A percentile compares a stretch with the other conserved stretches of the same genome.
Conservation (phyloP, 1,139 yeast species). For the Blastobotrys apis region DNA sequence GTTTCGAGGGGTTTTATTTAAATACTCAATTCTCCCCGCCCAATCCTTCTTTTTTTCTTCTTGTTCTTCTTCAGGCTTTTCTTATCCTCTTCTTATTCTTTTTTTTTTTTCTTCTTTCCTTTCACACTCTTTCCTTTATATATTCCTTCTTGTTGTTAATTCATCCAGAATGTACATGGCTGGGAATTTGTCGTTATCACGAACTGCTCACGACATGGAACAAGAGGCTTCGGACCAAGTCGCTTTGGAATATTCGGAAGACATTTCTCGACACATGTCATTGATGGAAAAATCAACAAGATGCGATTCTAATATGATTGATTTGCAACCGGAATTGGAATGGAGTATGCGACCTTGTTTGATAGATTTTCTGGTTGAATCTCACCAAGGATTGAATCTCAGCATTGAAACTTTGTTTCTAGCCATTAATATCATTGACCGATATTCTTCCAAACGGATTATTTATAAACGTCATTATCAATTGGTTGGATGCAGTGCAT, state of each 20-base stretch:
- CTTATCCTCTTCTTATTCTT: background rate
- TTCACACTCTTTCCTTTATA: too few species aligned
- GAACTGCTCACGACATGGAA: conserved; percentile 10
- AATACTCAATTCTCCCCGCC: too few species aligned
- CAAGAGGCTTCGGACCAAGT: conserved; percentile 9
- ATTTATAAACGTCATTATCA: conserved; percentile 93
- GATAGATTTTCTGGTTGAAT: conserved; percentile 75
- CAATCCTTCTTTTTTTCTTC: background rate
- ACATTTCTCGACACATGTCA: conserved; percentile 4
- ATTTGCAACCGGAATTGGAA: conserved; percentile 83
- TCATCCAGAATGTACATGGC: background rate
- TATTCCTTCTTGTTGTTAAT: background rate
- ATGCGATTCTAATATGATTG: conserved; percentile 58
- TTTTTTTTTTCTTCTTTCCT: background rate
- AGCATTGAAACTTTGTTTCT: conserved; percentile 76
- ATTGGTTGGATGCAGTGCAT: conserved; percentile 84
- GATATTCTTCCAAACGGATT: conserved; percentile 85
- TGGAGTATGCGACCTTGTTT: conserved; percentile 92
- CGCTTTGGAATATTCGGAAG: conserved; percentile 7
- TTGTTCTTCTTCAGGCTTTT: background rate
- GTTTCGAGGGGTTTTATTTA: too few species aligned
- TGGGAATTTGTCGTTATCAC: background rate
- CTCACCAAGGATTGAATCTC: conserved; percentile 71
- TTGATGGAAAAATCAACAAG: conserved; percentile 21
- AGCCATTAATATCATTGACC: conserved; percentile 77